Evolutionary conservation across 2,329 filamentous ascomycete genomes (phyloP).

Genomic region (Zelopaecilomyces penicillatus): DNA sequence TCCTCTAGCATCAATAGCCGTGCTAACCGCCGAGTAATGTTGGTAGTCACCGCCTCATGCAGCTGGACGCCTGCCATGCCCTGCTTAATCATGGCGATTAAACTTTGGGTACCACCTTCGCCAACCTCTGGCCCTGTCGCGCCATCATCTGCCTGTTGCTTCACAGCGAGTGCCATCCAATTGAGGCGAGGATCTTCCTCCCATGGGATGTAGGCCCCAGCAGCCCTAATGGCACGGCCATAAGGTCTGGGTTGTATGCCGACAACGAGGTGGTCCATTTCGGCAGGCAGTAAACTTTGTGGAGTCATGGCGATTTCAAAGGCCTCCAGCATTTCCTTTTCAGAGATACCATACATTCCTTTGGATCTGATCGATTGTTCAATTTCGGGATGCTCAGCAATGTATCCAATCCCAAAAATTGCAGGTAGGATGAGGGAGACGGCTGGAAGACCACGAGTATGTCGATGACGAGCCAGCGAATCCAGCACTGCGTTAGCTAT

Average conservation of each 20-base stretch:
- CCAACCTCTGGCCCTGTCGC: not conserved
- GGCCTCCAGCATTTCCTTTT: conserved; percentile 20
- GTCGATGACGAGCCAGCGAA: no score
- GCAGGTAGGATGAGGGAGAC: no score
- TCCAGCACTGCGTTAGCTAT: no score
- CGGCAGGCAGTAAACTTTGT: not conserved
- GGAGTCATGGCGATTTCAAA: conserved; percentile 12
- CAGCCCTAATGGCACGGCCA: conserved; percentile 10
- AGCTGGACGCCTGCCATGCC: conserved; percentile 9
- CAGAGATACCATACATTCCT: conserved; percentile 26
- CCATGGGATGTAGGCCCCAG: conserved; percentile 17
- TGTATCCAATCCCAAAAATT: conserved; percentile 23
- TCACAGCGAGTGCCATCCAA: conserved; percentile 12
- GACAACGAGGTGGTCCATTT: conserved; percentile 16
- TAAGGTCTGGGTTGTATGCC: conserved; percentile 17
- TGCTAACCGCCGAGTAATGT: conserved; percentile 12
- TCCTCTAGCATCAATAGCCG: conserved; percentile 14
- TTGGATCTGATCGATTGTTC: conserved; percentile 21
- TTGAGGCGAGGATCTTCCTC: conserved; percentile 15
- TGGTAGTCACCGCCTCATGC: conserved; percentile 7
- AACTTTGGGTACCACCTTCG: conserved; percentile 8
- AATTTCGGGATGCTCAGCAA: conserved; percentile 16
- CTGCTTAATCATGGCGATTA: conserved; percentile 11
- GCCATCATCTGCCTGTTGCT: conserved; percentile 2
- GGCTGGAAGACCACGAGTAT: no score